Percentiles rank a stretch among this genome's conserved stretches.
These are phyloP conservation scores for Trichomonas tenax DNA, from an alignment of 208 protist species.

Conservation along the genomic window DNA sequence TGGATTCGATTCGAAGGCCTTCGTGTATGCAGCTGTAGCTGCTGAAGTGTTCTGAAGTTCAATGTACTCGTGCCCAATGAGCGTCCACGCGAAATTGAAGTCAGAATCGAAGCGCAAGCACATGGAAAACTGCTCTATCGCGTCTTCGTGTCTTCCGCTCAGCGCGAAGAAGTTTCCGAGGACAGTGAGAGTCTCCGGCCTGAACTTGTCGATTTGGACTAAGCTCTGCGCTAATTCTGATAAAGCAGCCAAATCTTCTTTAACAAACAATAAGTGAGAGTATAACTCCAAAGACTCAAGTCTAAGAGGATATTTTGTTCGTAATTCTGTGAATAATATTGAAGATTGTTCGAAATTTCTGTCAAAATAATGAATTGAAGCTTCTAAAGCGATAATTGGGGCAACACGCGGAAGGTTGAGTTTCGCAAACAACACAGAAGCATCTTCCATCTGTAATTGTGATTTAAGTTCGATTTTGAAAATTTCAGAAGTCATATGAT, in stretches of 20 bases:
- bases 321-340: neutral
- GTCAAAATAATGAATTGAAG: neutral
- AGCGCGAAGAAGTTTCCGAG: neutral
- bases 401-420: neutral
- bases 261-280: constrained; percentile 14
- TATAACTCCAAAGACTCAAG: neutral
- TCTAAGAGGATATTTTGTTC: neutral
- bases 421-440: neutral
- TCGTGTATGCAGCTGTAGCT: neutral
- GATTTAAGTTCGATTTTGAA: neutral
- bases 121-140: neutral
- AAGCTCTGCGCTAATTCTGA: neutral
- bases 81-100: neutral
- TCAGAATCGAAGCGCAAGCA: neutral
- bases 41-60: neutral
- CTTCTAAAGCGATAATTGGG: neutral
- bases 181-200: constrained; percentile 11
- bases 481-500: neutral
- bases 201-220: neutral
- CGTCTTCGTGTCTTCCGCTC: neutral
- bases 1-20: neutral
- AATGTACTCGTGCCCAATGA: constrained; percentile 23
- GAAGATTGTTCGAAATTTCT: neutral
- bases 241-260: neutral
- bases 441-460: neutral